Conservation (phyloP, 139 green algal species). For the Asterochloris erici region DNA sequence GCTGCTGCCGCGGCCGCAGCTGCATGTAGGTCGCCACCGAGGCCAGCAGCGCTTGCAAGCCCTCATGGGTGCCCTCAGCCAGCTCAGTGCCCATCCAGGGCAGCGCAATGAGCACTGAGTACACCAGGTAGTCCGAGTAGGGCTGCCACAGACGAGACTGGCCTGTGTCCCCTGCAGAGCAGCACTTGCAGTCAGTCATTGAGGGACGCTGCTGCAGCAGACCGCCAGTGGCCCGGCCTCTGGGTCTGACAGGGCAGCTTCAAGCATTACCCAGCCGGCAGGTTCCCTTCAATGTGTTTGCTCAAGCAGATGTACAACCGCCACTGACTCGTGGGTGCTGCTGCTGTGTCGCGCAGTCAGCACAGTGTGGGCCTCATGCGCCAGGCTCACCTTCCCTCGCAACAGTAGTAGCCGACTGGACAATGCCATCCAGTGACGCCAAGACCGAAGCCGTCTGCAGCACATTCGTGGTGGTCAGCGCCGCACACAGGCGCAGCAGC, state of each 20-base stretch:
- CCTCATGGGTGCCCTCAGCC: constrained; percentile 29
- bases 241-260: background rate
- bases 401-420: constrained; percentile 34
- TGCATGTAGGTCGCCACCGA: constrained; percentile 57
- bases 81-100: constrained; percentile 67
- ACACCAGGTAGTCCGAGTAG: constrained; percentile 69
- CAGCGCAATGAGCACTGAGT: constrained; percentile 56
- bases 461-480: constrained; percentile 50
- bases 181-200: background rate
- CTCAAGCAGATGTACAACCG: background rate
- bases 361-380: background rate
- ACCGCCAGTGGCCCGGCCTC: background rate
- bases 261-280: background rate
- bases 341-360: background rate
- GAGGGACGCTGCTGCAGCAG: background rate
- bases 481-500: constrained; percentile 65
- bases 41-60: constrained; percentile 18
- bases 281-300: background rate
- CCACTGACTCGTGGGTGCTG: background rate
- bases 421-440: constrained; percentile 37
- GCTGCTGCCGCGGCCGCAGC: constrained; percentile 29
- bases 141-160: constrained; percentile 60
- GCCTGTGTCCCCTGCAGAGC: background rate
- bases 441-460: constrained; percentile 45
- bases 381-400: constrained; percentile 12